A percentile compares a stretch with the other conserved stretches of the same genome.
These are phyloP conservation scores for Lichenothelia convexa DNA, from an alignment of 495 filamentous ascomycete genomes.

Conservation along the genomic window DNA sequence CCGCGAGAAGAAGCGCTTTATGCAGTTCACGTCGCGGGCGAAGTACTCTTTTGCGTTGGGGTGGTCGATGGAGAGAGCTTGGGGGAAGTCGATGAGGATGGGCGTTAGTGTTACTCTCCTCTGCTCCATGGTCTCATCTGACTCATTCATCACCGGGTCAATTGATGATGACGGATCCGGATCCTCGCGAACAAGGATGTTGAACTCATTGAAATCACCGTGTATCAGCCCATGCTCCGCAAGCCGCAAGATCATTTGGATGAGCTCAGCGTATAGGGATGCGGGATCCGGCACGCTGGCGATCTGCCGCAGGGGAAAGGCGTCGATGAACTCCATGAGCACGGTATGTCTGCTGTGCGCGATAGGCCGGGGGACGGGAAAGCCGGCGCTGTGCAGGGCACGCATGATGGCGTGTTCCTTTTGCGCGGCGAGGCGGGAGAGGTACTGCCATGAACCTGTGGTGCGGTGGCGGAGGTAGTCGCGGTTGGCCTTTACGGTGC, in stretches of 20 bases:
- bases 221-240: conserved; percentile 86
- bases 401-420: conserved; percentile 91
- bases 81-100: conserved; percentile 90
- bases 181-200: conserved; percentile 70
- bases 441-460: conserved; percentile 88
- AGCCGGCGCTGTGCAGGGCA: conserved; percentile 60
- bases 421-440: conserved; percentile 75
- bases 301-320: conserved; percentile 75
- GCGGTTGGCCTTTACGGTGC: conserved; percentile 82
- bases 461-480: conserved; percentile 79
- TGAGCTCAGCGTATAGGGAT: conserved; percentile 67
- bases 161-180: neutral
- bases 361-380: conserved; percentile 74
- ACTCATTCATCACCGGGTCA: neutral
- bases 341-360: conserved; percentile 83
- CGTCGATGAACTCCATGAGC: conserved; percentile 81
- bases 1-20: conserved; percentile 80
- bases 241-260: conserved; percentile 66
- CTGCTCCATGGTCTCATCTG: conserved; percentile 4
- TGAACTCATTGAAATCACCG: conserved; percentile 99
- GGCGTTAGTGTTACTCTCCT: conserved; percentile 40
- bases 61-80: conserved; percentile 95
- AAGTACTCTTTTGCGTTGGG: conserved; percentile 87
- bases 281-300: conserved; percentile 61
- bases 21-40: conserved; percentile 80